A percentile compares a stretch with the other conserved stretches of the same genome.
phyloP scores from a whole-genome alignment of 192 early-diverging fungal species.

The Backusella westeae region DNA sequence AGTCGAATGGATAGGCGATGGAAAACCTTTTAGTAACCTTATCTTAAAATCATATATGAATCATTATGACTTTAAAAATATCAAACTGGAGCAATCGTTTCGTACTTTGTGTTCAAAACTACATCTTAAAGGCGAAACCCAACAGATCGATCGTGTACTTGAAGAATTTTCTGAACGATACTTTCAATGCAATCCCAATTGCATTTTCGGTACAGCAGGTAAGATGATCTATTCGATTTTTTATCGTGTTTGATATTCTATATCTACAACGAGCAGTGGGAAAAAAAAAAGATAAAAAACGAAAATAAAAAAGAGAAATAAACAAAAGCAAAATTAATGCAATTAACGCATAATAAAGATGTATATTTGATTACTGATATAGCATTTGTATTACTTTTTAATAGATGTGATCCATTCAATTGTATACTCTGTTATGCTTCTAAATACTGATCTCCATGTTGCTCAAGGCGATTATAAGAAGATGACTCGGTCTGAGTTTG shows the following conservation, averaged over 20 bases:
- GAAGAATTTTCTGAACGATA: constrained; percentile 77
- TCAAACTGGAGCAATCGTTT: constrained; percentile 28
- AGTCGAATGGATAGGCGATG: constrained; percentile 34
- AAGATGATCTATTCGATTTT: constrained; percentile 8
- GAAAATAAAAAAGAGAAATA: background rate
- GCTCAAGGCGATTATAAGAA: constrained; percentile 67
- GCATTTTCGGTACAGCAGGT: constrained; percentile 41
- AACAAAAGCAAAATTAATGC: background rate
- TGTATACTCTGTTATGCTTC: constrained; percentile 79
- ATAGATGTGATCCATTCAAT: constrained; percentile 84
- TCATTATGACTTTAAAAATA: constrained; percentile 30
- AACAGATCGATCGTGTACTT: constrained; percentile 89
- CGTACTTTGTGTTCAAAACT: constrained; percentile 69
- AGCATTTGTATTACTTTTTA: background rate
- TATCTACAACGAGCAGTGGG: background rate
- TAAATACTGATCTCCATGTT: constrained; percentile 93
- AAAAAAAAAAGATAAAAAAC: background rate
- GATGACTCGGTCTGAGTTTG: constrained; percentile 75
- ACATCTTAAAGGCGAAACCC: constrained; percentile 86
- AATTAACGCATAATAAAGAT: background rate
- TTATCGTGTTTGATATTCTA: background rate
- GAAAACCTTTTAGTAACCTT: constrained; percentile 23
- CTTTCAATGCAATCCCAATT: constrained; percentile 77
- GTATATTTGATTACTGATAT: background rate
- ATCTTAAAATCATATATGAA: constrained; percentile 29